These are phyloP conservation scores for Amanita molliuscula DNA, from an alignment of 768 basidiomycete species.

Conservation along the genomic window DNA sequence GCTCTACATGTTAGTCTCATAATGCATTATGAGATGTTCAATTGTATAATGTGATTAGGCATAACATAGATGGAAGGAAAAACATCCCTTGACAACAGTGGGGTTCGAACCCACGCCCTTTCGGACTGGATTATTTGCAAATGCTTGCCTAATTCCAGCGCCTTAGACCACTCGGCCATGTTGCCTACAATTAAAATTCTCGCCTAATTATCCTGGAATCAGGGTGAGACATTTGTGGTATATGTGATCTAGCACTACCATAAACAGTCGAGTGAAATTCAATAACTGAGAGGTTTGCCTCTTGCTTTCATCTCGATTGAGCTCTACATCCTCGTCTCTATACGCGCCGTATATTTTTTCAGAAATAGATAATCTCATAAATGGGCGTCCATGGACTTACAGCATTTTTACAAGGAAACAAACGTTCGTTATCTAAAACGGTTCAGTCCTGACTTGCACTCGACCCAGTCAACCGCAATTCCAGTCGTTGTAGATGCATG, in stretches of 20 bases:
- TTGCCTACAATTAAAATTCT: constrained; percentile 19
- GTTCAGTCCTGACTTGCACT: constrained; percentile 14
- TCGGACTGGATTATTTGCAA: constrained; percentile 24
- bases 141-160: constrained; percentile 39
- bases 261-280: too few relatives aligned
- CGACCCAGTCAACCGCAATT: constrained; percentile 17
- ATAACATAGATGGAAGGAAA: background rate
- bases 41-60: too few relatives aligned
- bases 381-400: constrained; percentile 49
- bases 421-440: constrained; percentile 28
- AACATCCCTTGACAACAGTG: constrained; percentile 26
- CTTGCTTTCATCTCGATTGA: too few relatives aligned
- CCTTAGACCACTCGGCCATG: constrained; percentile 55
- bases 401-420: constrained; percentile 41
- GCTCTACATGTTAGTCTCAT: background rate
- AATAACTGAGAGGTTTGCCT: too few relatives aligned
- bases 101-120: constrained; percentile 36
- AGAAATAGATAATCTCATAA: too few relatives aligned
- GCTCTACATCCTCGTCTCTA: too few relatives aligned
- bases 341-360: too few relatives aligned
- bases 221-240: background rate
- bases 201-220: too few relatives aligned
- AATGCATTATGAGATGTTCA: background rate
- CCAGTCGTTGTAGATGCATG: constrained; percentile 73
- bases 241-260: too few relatives aligned